phyloP scores from a whole-genome alignment of 805 yeast genomes.

The Dipodascus albidus region DNA sequence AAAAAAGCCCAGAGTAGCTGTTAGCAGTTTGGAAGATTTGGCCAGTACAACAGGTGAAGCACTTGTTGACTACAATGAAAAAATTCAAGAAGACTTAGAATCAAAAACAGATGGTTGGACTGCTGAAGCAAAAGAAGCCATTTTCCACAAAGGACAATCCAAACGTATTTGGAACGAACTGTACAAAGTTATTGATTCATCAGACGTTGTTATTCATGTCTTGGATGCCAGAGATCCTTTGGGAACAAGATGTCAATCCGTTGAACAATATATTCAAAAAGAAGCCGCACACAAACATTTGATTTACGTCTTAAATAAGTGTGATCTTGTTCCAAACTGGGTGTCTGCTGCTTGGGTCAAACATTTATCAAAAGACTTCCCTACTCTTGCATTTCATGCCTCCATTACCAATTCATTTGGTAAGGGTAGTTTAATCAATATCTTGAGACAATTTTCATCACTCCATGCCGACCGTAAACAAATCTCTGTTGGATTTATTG shows the following conservation, averaged over 20 bases:
- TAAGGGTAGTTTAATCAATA: constrained; percentile 89
- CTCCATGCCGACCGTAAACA: constrained; percentile 89
- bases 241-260: constrained; percentile 90
- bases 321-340: constrained; percentile 98
- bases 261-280: constrained; percentile 82
- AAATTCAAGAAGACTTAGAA: constrained; percentile 39
- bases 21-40: constrained; percentile 69
- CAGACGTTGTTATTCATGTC: constrained; percentile 94
- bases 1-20: constrained; percentile 75
- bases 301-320: constrained; percentile 87
- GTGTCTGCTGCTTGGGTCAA: constrained; percentile 99
- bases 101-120: constrained; percentile 74
- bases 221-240: constrained; percentile 95
- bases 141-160: constrained; percentile 94
- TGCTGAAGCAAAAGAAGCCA: constrained; percentile 87
- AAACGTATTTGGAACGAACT: constrained; percentile 98
- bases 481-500: constrained; percentile 93
- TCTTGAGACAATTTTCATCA: constrained; percentile 83
- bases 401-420: constrained; percentile 96
- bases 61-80: constrained; percentile 54
- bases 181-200: constrained; percentile 93
- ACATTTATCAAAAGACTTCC: constrained; percentile 79
- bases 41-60: constrained; percentile 48
- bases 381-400: constrained; percentile 96
- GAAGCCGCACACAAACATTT: constrained; percentile 96